phyloP scores from a whole-genome alignment of 495 filamentous ascomycete genomes.

The Aspergillus leporis region DNA sequence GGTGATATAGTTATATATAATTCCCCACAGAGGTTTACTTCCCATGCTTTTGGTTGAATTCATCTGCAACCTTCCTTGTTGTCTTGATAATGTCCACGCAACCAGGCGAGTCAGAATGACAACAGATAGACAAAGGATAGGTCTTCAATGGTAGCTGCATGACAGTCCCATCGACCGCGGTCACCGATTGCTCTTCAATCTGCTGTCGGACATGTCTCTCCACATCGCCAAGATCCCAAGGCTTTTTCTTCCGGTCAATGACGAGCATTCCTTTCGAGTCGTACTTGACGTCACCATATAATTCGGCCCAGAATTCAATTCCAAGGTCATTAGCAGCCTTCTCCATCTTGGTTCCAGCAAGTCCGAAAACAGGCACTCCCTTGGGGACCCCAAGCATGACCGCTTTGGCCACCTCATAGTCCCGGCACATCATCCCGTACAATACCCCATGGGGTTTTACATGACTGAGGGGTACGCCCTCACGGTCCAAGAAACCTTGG shows the following conservation, averaged over 20 bases:
- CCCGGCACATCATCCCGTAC: slow-evolving; percentile 58
- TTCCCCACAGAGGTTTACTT: background rate
- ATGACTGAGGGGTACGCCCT: slow-evolving; percentile 56
- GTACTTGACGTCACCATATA: slow-evolving; percentile 62
- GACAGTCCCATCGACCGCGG: slow-evolving; percentile 43
- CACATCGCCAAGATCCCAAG: slow-evolving; percentile 47
- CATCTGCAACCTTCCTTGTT: slow-evolving; percentile 38
- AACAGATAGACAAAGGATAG: slow-evolving; percentile 52
- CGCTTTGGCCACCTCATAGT: slow-evolving; percentile 50
- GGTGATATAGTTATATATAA: background rate
- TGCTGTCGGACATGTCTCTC: slow-evolving; percentile 49
- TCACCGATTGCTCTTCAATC: slow-evolving; percentile 44
- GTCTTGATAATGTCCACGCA: slow-evolving; percentile 53
- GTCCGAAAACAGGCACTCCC: slow-evolving; percentile 56
- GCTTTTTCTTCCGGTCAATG: slow-evolving; percentile 58
- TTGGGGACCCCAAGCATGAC: slow-evolving; percentile 53
- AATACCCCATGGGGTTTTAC: slow-evolving; percentile 61
- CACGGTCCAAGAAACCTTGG: slow-evolving; percentile 54
- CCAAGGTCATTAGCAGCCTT: slow-evolving; percentile 52
- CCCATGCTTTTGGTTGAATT: slow-evolving; percentile 41
- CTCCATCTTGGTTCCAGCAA: slow-evolving; percentile 54
- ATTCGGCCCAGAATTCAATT: slow-evolving; percentile 56
- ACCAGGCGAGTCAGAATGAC: slow-evolving; percentile 56
- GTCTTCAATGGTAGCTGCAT: slow-evolving; percentile 47
- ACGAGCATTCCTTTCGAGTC: slow-evolving; percentile 48